Evolutionary conservation across 306 rosid species (phyloP).

Genomic region (peach (Prunus persica)): DNA sequence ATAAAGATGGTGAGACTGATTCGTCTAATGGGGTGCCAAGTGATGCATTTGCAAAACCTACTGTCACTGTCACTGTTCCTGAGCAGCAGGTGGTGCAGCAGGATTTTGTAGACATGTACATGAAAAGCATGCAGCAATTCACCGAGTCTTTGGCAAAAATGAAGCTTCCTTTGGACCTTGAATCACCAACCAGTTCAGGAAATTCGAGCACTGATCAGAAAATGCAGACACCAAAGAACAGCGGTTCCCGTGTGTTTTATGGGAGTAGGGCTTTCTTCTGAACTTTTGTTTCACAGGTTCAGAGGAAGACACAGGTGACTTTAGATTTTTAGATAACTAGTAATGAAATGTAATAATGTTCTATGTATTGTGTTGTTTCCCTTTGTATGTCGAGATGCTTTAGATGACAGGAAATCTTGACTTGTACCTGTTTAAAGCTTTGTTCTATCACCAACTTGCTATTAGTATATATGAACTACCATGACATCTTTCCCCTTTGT

Average conservation of each 20-base stretch:
- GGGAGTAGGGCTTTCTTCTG: slow-evolving; percentile 97
- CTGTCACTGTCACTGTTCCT: slow-evolving; percentile 53
- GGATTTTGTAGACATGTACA: slow-evolving; percentile 92
- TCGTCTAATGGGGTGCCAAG: slow-evolving; percentile 42
- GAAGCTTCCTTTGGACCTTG: slow-evolving; percentile 93
- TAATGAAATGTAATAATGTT: slow-evolving; percentile 54
- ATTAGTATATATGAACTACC: slow-evolving; percentile 40
- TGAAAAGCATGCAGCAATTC: slow-evolving; percentile 98
- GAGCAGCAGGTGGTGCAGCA: slow-evolving; percentile 83
- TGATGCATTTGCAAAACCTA: slow-evolving; percentile 47
- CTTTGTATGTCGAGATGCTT: slow-evolving; percentile 39
- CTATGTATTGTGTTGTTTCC: slow-evolving; percentile 43
- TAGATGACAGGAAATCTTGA: slow-evolving; percentile 46
- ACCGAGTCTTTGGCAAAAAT: slow-evolving; percentile 91
- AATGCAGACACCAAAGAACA: slow-evolving; percentile 45
- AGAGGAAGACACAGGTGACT: slow-evolving; percentile 49
- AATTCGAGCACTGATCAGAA: slow-evolving; percentile 77
- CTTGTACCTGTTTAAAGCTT: slow-evolving; percentile 47
- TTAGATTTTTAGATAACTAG: slow-evolving; percentile 44
- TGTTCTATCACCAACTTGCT: slow-evolving; percentile 27
- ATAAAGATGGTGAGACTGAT: slow-evolving; percentile 60
- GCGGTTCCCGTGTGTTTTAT: slow-evolving; percentile 74
- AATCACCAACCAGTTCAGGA: slow-evolving; percentile 63
- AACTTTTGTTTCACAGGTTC: slow-evolving; percentile 37
- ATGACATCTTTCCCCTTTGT: slow-evolving; percentile 20